A percentile compares a stretch with the other conserved stretches of the same genome.
Conservation (phyloP, 148 eudicot genomes). For the Nepenthes mirabilis region DNA sequence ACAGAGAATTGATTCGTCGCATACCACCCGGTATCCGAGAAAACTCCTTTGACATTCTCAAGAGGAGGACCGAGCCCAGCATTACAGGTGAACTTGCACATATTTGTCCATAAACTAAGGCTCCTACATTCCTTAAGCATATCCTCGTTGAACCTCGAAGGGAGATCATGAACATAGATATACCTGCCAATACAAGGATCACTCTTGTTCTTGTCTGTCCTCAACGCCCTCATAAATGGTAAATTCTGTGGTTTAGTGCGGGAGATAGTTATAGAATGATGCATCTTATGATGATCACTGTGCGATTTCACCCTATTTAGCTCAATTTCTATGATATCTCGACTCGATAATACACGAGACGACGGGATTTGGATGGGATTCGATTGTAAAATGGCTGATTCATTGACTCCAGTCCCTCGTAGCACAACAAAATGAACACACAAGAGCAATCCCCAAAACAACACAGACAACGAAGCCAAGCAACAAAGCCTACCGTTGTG, state of each 20-base stretch:
- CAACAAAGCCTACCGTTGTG: constrained; percentile 39
- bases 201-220: constrained; percentile 46
- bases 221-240: constrained; percentile 60
- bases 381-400: constrained; percentile 7
- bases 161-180: constrained; percentile 79
- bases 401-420: constrained; percentile 21
- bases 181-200: constrained; percentile 92
- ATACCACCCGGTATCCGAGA: constrained; percentile 75
- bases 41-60: constrained; percentile 54
- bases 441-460: constrained; percentile 64
- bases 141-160: constrained; percentile 68
- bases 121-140: constrained; percentile 68
- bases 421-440: constrained; percentile 53
- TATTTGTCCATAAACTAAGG: constrained; percentile 69
- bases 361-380: constrained; percentile 23
- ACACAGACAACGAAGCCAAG: constrained; percentile 38
- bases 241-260: constrained; percentile 19
- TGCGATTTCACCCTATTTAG: constrained; percentile 1
- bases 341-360: not conserved
- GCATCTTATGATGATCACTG: constrained; percentile 8
- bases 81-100: constrained; percentile 73
- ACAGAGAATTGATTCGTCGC: constrained; percentile 81
- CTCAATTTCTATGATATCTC: not conserved
- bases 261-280: constrained; percentile 6
- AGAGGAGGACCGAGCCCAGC: constrained; percentile 80